Evolutionary conservation across 345 rosid genomes (phyloP), one percentile per base, ranked within the genome.

Genomic region (Salix suchowensis): DNA sequence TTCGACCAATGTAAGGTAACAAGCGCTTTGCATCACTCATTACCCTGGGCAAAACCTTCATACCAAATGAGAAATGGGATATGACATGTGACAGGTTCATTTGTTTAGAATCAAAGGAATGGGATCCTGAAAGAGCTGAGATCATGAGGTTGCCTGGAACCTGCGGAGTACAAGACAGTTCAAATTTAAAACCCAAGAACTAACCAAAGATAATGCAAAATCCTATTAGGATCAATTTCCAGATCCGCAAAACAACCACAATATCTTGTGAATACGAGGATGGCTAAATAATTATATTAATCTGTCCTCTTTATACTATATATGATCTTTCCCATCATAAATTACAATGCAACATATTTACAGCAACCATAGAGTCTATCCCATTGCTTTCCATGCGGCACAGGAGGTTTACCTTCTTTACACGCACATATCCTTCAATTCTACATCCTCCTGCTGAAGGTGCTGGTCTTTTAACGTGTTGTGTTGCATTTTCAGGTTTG

Each of bases 51-150:
- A 86, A 72, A 82, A 92, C 82, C 78, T 71, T 94, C 84, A 87
- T 82, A 46, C 98, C 99, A 78, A 94, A 96, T 26, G 98, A 91
- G 78, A 96, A 87, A 83, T 94, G 99, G 76, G 89, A 85, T 74
- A 96, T 86, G 76, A 92, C 90, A 80, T 96, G 98, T 62, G 99
- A 96, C 98, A 96, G 84, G 84, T 96, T 96, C 97, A 96, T 91
- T 84, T 86, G 89, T 42, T 94, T 81, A 78, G 94, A 32, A 84
- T 94, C 99, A 80, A 96, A 96, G 10, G 98, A 96, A 89, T 96
- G 99, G 82, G 95, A 74, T 82, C 86, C 92, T 26, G 99, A 96
- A 74, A 82, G 94, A 84, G 98, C 99, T 76, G 98, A 88, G 74
- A 96, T 76, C 74, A 94, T 78, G 32, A 96, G 95, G 88, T 92